A percentile compares a stretch with the other conserved stretches of the same genome.
Evolutionary conservation across 805 yeast genomes (phyloP).

Genomic region (Candida succiphila): DNA sequence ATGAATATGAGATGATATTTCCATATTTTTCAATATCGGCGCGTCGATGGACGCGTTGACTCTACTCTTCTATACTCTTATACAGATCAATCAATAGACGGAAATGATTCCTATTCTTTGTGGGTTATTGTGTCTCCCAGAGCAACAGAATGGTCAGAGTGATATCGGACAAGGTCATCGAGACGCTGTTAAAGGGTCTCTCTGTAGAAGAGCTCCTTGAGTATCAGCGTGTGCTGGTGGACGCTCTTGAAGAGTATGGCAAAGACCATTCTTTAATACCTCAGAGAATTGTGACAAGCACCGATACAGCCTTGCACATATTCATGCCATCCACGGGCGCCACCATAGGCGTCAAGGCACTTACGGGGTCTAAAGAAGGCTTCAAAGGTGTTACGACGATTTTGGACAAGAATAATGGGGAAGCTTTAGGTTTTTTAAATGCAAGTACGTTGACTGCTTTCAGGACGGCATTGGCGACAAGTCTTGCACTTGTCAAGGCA

Average conservation of each 20-base stretch:
- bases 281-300: constrained; percentile 36
- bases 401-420: constrained; percentile 41
- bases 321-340: constrained; percentile 60
- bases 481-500: constrained; percentile 32
- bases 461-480: constrained; percentile 53
- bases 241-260: constrained; percentile 31
- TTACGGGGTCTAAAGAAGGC: constrained; percentile 49
- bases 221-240: constrained; percentile 27
- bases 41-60: too few species aligned
- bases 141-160: too few species aligned
- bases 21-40: too few species aligned
- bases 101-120: too few species aligned
- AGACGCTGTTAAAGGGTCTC: constrained; percentile 19
- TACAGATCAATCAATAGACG: too few species aligned
- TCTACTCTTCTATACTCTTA: too few species aligned
- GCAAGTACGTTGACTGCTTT: constrained; percentile 55
- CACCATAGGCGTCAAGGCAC: constrained; percentile 47
- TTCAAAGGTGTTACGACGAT: constrained; percentile 49
- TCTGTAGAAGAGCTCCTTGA: constrained; percentile 14
- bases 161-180: constrained; percentile 21
- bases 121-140: too few species aligned
- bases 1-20: too few species aligned
- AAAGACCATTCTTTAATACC: constrained; percentile 39
- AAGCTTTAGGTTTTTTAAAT: constrained; percentile 40
- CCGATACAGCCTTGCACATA: constrained; percentile 37